These are phyloP conservation scores for Pelargonium citronellum DNA, from an alignment of 441 rosid genomes.

Conservation along the genomic window DNA sequence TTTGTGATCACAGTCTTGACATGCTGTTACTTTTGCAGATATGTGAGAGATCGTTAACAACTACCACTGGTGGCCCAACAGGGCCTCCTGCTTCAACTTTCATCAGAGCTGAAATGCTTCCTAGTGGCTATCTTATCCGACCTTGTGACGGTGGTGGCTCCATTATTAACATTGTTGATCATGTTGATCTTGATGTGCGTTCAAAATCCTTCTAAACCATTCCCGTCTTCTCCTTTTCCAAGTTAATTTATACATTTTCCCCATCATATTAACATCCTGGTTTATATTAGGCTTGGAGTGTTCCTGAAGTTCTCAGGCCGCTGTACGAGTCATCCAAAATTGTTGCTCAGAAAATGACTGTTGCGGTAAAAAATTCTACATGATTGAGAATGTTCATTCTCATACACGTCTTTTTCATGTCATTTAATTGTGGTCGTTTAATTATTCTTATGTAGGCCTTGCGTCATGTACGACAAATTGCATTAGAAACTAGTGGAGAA, in stretches of 20 bases:
- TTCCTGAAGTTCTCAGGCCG: slow-evolving; percentile 94
- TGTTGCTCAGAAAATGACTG: slow-evolving; percentile 88
- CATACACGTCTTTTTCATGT: slow-evolving; percentile 21
- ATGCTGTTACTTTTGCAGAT: slow-evolving; percentile 36
- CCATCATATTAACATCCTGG: slow-evolving; percentile 7
- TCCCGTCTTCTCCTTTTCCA: slow-evolving; percentile 18
- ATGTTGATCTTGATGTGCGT: slow-evolving; percentile 72
- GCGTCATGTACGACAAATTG: slow-evolving; percentile 74
- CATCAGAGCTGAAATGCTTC: slow-evolving; percentile 93
- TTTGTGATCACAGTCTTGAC: too few relatives aligned
- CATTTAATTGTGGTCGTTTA: background rate
- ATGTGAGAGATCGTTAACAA: slow-evolving; percentile 96
- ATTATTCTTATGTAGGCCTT: slow-evolving; percentile 45
- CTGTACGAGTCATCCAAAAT: slow-evolving; percentile 88
- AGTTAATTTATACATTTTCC: background rate
- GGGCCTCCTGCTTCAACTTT: slow-evolving; percentile 74
- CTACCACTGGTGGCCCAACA: slow-evolving; percentile 86
- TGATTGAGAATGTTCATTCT: background rate
- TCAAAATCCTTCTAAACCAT: background rate
- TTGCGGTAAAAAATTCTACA: slow-evolving; percentile 42
- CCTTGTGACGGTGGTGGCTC: slow-evolving; percentile 99
- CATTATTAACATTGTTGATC: slow-evolving; percentile 92
- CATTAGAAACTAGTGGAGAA: slow-evolving; percentile 96
- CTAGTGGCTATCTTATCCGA: slow-evolving; percentile 90
- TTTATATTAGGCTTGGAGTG: slow-evolving; percentile 79